These are phyloP conservation scores for Alloascoidea hylecoeti DNA, from an alignment of 805 yeast genomes.

Conservation along the genomic window DNA sequence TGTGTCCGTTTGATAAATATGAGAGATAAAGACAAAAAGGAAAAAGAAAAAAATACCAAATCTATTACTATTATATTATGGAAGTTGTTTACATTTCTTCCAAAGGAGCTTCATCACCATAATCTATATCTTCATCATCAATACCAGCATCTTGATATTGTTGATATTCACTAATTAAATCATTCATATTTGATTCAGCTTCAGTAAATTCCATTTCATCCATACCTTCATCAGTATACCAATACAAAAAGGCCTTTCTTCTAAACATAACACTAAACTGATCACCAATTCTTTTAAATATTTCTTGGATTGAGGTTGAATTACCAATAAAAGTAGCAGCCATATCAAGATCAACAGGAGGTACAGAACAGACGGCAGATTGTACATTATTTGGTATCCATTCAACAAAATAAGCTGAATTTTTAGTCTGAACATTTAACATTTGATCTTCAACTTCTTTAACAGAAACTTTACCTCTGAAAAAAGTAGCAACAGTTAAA, in stretches of 20 bases:
- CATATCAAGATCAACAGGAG: constrained; percentile 78
- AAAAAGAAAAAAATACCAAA: too few species aligned
- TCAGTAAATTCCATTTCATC: constrained; percentile 89
- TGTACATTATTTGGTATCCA: constrained; percentile 96
- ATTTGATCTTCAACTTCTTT: constrained; percentile 93
- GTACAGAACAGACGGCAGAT: constrained; percentile 84
- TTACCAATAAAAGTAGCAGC: constrained; percentile 89
- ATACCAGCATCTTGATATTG: constrained; percentile 79
- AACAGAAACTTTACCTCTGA: constrained; percentile 85
- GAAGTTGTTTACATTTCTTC: constrained; percentile 15
- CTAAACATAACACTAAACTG: constrained; percentile 89
- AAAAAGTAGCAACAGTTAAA: constrained; percentile 86
- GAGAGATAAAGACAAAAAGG: too few species aligned
- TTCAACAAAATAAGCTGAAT: constrained; percentile 76
- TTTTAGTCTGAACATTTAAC: constrained; percentile 70
- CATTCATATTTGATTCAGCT: constrained; percentile 86
- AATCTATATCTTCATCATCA: constrained; percentile 62
- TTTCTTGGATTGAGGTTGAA: constrained; percentile 84
- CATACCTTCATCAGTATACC: constrained; percentile 96
- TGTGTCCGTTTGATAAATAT: too few species aligned
- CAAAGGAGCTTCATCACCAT: constrained; percentile 49
- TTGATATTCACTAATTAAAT: constrained; percentile 79
- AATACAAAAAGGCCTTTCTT: constrained; percentile 90
- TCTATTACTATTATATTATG: too few species aligned
- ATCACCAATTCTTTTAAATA: constrained; percentile 78